Evolutionary conservation across 192 early-diverging fungal species (phyloP).

Genomic region (Entomortierella chlamydospora): DNA sequence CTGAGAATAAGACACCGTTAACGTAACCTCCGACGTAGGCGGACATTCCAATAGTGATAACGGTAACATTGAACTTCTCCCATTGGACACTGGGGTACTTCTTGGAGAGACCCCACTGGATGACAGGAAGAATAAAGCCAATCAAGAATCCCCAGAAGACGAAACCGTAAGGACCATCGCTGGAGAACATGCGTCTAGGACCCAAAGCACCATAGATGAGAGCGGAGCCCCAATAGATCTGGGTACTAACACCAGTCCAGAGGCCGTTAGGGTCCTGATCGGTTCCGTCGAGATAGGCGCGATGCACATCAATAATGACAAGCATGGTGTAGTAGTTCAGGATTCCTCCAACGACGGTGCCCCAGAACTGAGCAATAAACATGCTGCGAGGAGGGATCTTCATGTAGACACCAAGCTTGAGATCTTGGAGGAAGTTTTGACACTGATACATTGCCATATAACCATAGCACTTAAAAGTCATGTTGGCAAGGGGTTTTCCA

Average conservation of each 20-base stretch:
- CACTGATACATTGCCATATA: conserved; percentile 77
- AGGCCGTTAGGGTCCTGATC: conserved; percentile 55
- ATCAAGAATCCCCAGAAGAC: conserved; percentile 53
- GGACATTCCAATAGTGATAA: conserved; percentile 59
- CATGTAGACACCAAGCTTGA: conserved; percentile 82
- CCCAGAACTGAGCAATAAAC: conserved; percentile 70
- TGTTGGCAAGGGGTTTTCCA: conserved; percentile 62
- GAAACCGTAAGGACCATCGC: conserved; percentile 53
- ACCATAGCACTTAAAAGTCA: conserved; percentile 70
- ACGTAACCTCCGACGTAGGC: conserved; percentile 60
- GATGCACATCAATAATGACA: conserved; percentile 34
- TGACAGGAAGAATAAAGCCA: conserved; percentile 64
- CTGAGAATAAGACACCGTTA: conserved; percentile 22
- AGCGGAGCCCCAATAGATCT: conserved; percentile 70
- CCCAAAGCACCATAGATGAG: conserved; percentile 84
- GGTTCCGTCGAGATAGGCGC: conserved; percentile 45
- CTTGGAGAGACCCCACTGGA: conserved; percentile 64
- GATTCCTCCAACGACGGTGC: conserved; percentile 61
- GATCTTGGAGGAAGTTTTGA: conserved; percentile 72
- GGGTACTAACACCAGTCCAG: conserved; percentile 57
- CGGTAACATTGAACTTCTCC: conserved; percentile 62
- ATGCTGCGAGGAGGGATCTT: conserved; percentile 76
- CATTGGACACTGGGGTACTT: conserved; percentile 56
- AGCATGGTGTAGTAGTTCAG: conserved; percentile 58
- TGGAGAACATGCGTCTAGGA: conserved; percentile 72